phyloP scores from a whole-genome alignment of 2,329 filamentous ascomycete genomes.

The Colletotrichum costaricense region DNA sequence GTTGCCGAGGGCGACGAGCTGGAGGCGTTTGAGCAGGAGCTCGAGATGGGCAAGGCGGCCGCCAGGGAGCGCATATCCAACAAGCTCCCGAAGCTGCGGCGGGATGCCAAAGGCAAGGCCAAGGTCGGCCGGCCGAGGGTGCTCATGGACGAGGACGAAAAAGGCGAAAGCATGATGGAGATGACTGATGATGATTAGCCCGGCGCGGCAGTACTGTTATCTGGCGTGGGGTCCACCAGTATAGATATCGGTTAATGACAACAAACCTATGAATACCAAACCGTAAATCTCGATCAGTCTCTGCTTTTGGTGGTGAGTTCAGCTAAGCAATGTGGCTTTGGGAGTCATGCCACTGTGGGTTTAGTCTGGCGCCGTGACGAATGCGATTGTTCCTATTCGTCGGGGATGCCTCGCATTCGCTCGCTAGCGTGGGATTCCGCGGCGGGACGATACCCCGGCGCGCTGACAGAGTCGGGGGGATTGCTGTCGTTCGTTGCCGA shows the following conservation, averaged over 20 bases:
- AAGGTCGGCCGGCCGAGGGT: conserved; percentile 50
- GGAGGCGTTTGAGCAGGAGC: conserved; percentile 62
- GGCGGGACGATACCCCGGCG: background rate
- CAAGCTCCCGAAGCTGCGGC: conserved; percentile 38
- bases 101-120: conserved; percentile 58
- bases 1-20: conserved; percentile 59
- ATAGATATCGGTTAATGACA: conserved; percentile 2
- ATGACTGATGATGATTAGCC: conserved; percentile 64
- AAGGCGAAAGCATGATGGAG: conserved; percentile 64
- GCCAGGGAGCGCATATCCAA: conserved; percentile 52
- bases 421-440: conserved; percentile 3
- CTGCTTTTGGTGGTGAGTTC: background rate
- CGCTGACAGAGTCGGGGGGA: conserved; percentile 23
- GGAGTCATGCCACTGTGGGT: background rate
- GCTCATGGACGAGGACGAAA: conserved; percentile 49
- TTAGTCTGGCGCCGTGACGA: conserved; percentile 11
- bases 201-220: background rate
- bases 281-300: background rate
- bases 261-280: background rate
- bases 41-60: conserved; percentile 59
- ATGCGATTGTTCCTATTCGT: background rate
- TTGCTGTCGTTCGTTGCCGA: conserved; percentile 2
- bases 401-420: conserved; percentile 10
- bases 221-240: background rate
- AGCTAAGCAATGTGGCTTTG: background rate